phyloP scores from a whole-genome alignment of 495 filamentous ascomycete species.

The Massariosphaeria phaeospora region DNA sequence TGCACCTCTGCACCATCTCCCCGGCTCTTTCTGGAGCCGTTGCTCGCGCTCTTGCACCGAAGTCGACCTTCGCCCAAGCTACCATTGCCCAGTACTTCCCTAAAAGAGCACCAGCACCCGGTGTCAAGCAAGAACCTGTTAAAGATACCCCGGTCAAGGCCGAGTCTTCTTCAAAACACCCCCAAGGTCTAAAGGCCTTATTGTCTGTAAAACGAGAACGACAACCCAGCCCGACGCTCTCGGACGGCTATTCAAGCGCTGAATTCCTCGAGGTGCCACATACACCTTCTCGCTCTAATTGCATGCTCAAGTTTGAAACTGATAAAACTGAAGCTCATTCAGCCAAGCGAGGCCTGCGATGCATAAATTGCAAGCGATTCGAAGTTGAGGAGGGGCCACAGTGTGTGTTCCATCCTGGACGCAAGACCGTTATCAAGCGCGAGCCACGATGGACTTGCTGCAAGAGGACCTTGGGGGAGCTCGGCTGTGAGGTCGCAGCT shows the following conservation, averaged over 20 bases:
- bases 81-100: neutral
- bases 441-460: neutral
- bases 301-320: neutral
- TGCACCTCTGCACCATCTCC: conserved; percentile 21
- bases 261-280: neutral
- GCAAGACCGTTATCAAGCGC: neutral
- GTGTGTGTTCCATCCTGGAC: neutral
- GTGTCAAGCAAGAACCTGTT: neutral
- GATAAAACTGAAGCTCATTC: neutral
- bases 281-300: no score
- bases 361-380: neutral
- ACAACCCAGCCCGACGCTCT: neutral
- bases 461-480: no score
- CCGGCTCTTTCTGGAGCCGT: conserved; percentile 22
- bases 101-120: no score
- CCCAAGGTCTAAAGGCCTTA: neutral
- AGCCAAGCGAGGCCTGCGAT: neutral
- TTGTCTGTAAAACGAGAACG: neutral
- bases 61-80: conserved; percentile 16
- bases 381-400: neutral
- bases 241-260: neutral
- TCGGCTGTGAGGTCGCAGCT: no score
- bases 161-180: neutral
- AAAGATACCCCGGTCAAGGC: neutral
- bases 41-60: conserved; percentile 15